phyloP scores from a whole-genome alignment of 2,329 filamentous ascomycete species.

The Talaromyces albobiverticillius region DNA sequence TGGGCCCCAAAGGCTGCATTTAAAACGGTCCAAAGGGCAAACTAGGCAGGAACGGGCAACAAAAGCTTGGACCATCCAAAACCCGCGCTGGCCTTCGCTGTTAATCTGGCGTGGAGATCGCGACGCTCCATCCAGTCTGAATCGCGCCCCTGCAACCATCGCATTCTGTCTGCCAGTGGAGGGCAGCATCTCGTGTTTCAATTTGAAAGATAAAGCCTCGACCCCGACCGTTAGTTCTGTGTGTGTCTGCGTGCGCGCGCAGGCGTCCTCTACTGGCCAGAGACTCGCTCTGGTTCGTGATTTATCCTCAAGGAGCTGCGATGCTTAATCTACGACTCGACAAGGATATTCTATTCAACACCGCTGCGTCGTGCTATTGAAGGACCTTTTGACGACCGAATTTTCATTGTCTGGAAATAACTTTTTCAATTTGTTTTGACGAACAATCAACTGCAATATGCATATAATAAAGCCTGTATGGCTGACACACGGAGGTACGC shows the following conservation, averaged over 20 bases:
- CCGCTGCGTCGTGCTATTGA: not conserved
- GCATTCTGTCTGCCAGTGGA: not conserved
- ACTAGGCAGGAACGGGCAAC: not conserved
- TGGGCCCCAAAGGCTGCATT: not conserved
- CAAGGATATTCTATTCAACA: not conserved
- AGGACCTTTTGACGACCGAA: not conserved
- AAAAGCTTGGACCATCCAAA: constrained; percentile 34
- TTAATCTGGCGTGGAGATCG: not conserved
- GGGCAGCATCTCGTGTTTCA: not conserved
- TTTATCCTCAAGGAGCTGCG: constrained; percentile 11
- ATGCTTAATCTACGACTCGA: constrained; percentile 11
- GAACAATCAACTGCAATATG: constrained; percentile 50
- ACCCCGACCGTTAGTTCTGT: not conserved
- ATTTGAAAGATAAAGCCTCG: not conserved
- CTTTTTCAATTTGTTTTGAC: not conserved
- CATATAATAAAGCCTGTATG: constrained; percentile 91
- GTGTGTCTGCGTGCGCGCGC: not conserved
- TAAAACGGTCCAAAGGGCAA: not conserved
- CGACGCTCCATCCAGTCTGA: not conserved
- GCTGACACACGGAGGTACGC: constrained; percentile 83
- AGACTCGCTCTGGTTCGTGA: not conserved
- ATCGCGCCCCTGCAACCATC: constrained; percentile 18
- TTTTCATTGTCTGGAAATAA: not conserved
- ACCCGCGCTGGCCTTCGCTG: constrained; percentile 4
- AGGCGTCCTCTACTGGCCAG: not conserved